Conservation (phyloP, 2,329 filamentous ascomycete species). For the Colletotrichum echinochloae region DNA sequence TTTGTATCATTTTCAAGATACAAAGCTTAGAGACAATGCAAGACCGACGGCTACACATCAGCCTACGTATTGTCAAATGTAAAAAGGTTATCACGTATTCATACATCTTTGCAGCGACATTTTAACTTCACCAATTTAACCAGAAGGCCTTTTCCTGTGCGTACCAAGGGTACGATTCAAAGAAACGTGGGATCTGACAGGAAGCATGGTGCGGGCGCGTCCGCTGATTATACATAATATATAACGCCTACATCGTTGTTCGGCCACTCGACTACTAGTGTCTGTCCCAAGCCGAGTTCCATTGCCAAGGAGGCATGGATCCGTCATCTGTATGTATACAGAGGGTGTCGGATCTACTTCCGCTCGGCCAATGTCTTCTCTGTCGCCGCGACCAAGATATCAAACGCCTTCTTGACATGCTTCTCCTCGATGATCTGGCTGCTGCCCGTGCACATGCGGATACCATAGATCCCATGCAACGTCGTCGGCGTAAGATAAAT, state of each 20-base stretch:
- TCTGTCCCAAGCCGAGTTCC: no score
- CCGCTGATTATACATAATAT: not conserved
- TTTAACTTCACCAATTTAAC: no score
- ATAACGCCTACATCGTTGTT: not conserved
- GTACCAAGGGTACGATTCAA: not conserved
- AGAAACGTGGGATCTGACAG: no score
- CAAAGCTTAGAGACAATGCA: no score
- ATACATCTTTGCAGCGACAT: no score
- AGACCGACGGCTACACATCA: not conserved
- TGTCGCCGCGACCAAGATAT: constrained; percentile 74
- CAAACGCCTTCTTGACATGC: constrained; percentile 79
- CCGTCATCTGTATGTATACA: not conserved
- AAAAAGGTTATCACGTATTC: not conserved
- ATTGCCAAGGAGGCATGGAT: not conserved
- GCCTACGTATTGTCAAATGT: no score
- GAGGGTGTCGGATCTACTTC: not conserved
- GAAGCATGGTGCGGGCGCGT: not conserved
- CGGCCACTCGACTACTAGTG: not conserved
- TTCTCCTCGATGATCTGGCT: constrained; percentile 77
- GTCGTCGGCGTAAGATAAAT: constrained; percentile 87
- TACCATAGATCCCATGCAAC: constrained; percentile 79
- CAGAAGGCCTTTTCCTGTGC: not conserved
- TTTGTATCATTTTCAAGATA: not conserved
- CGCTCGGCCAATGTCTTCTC: constrained; percentile 62
- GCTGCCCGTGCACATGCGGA: constrained; percentile 81